Evolutionary conservation across 73 alveolate species (phyloP), one percentile per base, ranked within the genome.

Genomic region (Symbiodinium pilosum): DNA sequence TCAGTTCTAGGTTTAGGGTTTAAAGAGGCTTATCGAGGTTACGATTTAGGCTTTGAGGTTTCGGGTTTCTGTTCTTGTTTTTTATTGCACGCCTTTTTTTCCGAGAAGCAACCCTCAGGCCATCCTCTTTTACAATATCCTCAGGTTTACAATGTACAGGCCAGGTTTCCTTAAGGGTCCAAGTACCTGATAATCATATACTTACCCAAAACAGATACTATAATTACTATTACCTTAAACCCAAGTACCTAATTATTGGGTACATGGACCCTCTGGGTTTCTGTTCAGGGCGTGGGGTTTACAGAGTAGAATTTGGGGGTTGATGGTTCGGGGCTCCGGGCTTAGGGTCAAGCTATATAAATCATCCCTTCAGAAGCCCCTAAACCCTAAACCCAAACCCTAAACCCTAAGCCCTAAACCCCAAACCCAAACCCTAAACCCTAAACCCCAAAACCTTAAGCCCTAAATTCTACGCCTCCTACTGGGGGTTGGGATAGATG

Each of bases 261-360:
- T 87, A 83, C 36, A n/a, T 40, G 85, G 38, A 68, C 94, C 32
- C 68, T 51, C 68, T 51, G 68, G 68, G 68, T 16, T 51, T 24
- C 21, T 51, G 21, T 24, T 16, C 68, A 51, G 28, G n/a, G n/a
- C n/a, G n/a, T n/a, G n/a, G n/a, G n/a, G n/a, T n/a, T n/a, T n/a
- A n/a, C n/a, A n/a, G n/a, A n/a, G n/a, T n/a, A n/a, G n/a, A n/a
- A n/a, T n/a, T n/a, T n/a, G n/a, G n/a, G n/a, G n/a, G n/a, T n/a
- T n/a, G n/a, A n/a, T n/a, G n/a, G n/a, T n/a, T n/a, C n/a, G n/a
- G n/a, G n/a, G n/a, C n/a, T n/a, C n/a, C n/a, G n/a, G n/a, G n/a
- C n/a, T n/a, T n/a, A n/a, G n/a, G n/a, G n/a, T n/a, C n/a, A n/a
- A n/a, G n/a, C n/a, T n/a, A n/a, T n/a, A n/a, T n/a, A n/a, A n/a